Percentiles rank a stretch among this genome's conserved stretches.
phyloP scores from a whole-genome alignment of 768 basidiomycete genomes.

The Tricholoma matsutake region DNA sequence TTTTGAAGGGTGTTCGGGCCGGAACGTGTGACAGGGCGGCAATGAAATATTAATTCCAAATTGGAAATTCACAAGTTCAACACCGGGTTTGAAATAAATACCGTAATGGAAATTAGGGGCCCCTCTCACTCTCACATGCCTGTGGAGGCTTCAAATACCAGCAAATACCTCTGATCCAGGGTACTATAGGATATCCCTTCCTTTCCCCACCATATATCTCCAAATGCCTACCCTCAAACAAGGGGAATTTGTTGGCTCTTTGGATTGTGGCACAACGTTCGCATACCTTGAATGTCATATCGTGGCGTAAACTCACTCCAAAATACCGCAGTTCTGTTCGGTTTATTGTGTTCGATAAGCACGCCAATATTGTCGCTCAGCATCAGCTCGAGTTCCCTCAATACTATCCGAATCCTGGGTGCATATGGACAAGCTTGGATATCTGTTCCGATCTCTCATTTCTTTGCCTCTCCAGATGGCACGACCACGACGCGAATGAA shows the following conservation, averaged over 20 bases:
- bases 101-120: no score
- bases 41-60: no score
- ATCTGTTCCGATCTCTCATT: background rate
- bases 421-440: slow-evolving; percentile 14
- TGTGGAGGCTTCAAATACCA: background rate
- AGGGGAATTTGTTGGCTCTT: slow-evolving; percentile 85
- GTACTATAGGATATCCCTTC: background rate
- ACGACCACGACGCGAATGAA: slow-evolving; percentile 88
- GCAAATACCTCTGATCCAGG: background rate
- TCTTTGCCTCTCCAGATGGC: slow-evolving; percentile 61
- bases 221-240: slow-evolving; percentile 40
- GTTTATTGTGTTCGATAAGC: slow-evolving; percentile 86
- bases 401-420: slow-evolving; percentile 89
- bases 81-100: no score
- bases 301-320: background rate
- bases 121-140: background rate
- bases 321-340: slow-evolving; percentile 67
- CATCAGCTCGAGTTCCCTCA: slow-evolving; percentile 94
- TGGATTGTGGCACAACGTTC: slow-evolving; percentile 95
- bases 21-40: no score
- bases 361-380: slow-evolving; percentile 84
- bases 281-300: slow-evolving; percentile 25
- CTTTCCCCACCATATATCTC: slow-evolving; percentile 9
- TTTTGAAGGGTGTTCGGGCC: no score
- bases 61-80: no score